A percentile compares a stretch with the other conserved stretches of the same genome.
These are phyloP conservation scores for Stylonectria norvegica DNA, from an alignment of 2,329 filamentous ascomycete genomes.

Conservation along the genomic window DNA sequence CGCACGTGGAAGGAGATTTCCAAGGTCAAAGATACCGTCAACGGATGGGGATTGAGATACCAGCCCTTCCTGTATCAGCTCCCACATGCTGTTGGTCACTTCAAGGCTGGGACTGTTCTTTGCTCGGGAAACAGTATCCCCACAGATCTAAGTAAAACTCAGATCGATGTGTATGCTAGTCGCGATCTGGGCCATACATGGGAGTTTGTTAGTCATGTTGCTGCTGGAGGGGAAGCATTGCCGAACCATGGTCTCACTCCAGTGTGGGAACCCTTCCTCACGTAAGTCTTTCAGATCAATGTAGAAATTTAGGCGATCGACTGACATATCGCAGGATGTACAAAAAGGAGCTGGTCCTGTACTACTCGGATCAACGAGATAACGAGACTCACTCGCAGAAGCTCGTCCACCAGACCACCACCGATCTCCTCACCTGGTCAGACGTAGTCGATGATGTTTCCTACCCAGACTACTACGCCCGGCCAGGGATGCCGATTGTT, in stretches of 20 bases:
- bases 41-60: constrained; percentile 63
- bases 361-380: constrained; percentile 70
- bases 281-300: constrained; percentile 28
- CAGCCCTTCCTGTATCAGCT: constrained; percentile 68
- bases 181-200: constrained; percentile 59
- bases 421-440: constrained; percentile 59
- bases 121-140: constrained; percentile 59
- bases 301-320: accelerated
- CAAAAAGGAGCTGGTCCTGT: constrained; percentile 58
- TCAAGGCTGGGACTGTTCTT: constrained; percentile 60
- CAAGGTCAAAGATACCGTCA: constrained; percentile 59
- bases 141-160: constrained; percentile 56
- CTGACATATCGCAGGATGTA: constrained; percentile 40
- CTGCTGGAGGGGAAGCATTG: constrained; percentile 57
- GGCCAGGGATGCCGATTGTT: constrained; percentile 67
- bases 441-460: constrained; percentile 56
- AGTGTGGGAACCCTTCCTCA: constrained; percentile 70
- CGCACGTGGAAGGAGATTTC: constrained; percentile 62
- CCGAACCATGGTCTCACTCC: constrained; percentile 64
- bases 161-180: constrained; percentile 68
- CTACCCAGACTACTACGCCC: constrained; percentile 58
- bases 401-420: constrained; percentile 60
- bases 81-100: constrained; percentile 54
- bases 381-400: constrained; percentile 61
- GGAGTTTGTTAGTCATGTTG: constrained; percentile 65